phyloP scores from a whole-genome alignment of 2,329 filamentous ascomycete species.

The Aureobasidium sp. region DNA sequence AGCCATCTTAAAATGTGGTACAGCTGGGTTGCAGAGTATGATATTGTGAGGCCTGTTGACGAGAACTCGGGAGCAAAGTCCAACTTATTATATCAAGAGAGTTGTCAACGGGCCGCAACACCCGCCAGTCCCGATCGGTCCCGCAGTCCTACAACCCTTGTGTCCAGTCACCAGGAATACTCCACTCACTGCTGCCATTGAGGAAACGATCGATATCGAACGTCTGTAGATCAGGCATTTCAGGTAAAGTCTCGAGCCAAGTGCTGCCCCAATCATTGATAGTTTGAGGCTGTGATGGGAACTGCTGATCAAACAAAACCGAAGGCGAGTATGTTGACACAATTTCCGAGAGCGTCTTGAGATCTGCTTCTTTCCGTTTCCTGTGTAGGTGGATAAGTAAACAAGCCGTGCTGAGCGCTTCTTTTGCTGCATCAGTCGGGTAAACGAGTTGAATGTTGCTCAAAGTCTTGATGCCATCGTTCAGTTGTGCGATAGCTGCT shows the following conservation, averaged over 20 bases:
- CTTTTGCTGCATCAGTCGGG: slow-evolving; percentile 33
- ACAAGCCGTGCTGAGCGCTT: slow-evolving; percentile 47
- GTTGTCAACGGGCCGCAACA: neutral
- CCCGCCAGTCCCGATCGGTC: neutral
- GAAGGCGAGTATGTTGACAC: neutral
- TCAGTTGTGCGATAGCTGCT: slow-evolving; percentile 39
- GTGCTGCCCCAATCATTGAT: neutral
- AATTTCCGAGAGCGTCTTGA: slow-evolving; percentile 23
- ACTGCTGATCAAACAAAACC: neutral
- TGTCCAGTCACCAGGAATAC: neutral
- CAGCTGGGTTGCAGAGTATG: neutral
- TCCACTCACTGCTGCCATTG: neutral
- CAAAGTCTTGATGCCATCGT: slow-evolving; percentile 40
- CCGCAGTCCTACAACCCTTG: neutral
- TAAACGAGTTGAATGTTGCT: slow-evolving; percentile 25
- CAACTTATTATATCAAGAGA: neutral
- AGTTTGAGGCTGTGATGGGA: neutral
- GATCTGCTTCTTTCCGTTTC: slow-evolving; percentile 39
- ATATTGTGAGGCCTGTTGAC: neutral
- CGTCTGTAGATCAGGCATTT: neutral
- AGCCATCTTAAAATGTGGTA: neutral
- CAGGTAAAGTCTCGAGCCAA: neutral
- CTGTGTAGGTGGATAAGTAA: slow-evolving; percentile 46
- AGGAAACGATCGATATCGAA: slow-evolving; percentile 5
- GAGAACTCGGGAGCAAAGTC: neutral